These are phyloP conservation scores for Litsea cubeba DNA, from an alignment of 164 flowering plant genomes.

Conservation along the genomic window DNA sequence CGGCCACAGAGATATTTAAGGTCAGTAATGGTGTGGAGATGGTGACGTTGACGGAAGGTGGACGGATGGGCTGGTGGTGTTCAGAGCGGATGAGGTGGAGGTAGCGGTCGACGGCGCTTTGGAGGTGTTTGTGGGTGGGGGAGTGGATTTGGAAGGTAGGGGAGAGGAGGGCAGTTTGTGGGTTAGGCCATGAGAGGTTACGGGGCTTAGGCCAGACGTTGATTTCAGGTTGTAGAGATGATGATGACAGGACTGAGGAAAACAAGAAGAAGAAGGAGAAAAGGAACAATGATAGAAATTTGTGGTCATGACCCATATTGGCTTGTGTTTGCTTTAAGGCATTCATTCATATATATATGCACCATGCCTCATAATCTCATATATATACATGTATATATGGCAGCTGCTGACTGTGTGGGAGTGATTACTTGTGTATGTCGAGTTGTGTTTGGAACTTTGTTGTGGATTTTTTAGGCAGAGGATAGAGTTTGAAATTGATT, in stretches of 20 bases:
- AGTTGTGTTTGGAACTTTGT: conserved; percentile 6
- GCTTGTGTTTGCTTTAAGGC: not conserved
- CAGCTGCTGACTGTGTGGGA: not conserved
- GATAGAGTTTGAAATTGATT: not conserved
- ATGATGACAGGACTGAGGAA: conserved; percentile 3
- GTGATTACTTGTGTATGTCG: not conserved
- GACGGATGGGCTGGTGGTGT: conserved; percentile 37
- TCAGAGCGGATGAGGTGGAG: conserved; percentile 37
- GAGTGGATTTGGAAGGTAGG: conserved; percentile 40
- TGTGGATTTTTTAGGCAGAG: not conserved
- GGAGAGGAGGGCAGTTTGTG: conserved; percentile 37
- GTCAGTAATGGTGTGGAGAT: conserved; percentile 22
- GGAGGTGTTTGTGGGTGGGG: conserved; percentile 43
- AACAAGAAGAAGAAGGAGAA: not conserved
- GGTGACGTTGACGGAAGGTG: conserved; percentile 25
- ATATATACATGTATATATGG: too few species aligned
- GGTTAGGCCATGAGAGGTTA: conserved; percentile 40
- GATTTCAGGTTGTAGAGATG: conserved; percentile 23
- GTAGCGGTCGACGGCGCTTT: conserved; percentile 42
- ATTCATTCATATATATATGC: not conserved
- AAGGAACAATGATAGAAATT: not conserved
- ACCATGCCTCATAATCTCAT: too few species aligned
- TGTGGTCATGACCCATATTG: conserved; percentile 1
- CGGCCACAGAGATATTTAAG: conserved; percentile 30
- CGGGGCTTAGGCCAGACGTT: conserved; percentile 82